phyloP scores from a whole-genome alignment of 352 stramenopile genomes.

The Bremia lactucae region DNA sequence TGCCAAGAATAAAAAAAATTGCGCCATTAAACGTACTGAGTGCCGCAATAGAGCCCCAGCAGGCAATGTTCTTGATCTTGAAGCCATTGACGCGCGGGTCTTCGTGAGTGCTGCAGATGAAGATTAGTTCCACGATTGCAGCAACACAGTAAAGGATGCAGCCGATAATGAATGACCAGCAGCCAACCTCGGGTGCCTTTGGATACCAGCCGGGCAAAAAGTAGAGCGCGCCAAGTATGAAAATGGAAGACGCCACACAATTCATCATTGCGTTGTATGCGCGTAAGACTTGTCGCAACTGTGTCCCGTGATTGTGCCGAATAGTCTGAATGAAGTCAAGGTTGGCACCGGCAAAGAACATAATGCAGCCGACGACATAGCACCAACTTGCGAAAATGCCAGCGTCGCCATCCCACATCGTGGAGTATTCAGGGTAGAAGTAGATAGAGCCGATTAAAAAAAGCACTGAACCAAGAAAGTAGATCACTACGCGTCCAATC shows the following conservation, averaged over 20 bases:
- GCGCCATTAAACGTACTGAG: constrained; percentile 54
- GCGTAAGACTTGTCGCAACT: constrained; percentile 38
- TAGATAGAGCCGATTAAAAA: constrained; percentile 74
- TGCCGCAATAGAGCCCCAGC: constrained; percentile 38
- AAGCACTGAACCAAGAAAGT: constrained; percentile 53
- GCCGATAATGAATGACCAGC: constrained; percentile 66
- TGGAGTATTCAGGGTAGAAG: constrained; percentile 69
- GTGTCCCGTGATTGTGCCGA: constrained; percentile 40
- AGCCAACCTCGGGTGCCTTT: constrained; percentile 51
- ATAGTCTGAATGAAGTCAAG: constrained; percentile 65
- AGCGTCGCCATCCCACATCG: constrained; percentile 46
- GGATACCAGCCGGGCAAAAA: constrained; percentile 69
- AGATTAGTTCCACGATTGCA: constrained; percentile 50
- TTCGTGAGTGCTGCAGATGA: constrained; percentile 50
- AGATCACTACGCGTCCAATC: constrained; percentile 36
- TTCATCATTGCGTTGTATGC: constrained; percentile 53
- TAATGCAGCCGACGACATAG: constrained; percentile 64
- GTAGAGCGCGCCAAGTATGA: constrained; percentile 69
- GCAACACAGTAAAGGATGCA: constrained; percentile 52
- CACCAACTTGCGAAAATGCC: constrained; percentile 52
- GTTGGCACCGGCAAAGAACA: constrained; percentile 56
- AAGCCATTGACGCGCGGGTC: constrained; percentile 36
- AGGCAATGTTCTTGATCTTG: constrained; percentile 40
- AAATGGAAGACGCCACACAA: constrained; percentile 57
- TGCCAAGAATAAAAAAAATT: constrained; percentile 66